Percentiles rank a stretch among this genome's conserved stretches.
Conservation (phyloP, 2,329 filamentous ascomycete species). For the Claviceps sorghi region DNA sequence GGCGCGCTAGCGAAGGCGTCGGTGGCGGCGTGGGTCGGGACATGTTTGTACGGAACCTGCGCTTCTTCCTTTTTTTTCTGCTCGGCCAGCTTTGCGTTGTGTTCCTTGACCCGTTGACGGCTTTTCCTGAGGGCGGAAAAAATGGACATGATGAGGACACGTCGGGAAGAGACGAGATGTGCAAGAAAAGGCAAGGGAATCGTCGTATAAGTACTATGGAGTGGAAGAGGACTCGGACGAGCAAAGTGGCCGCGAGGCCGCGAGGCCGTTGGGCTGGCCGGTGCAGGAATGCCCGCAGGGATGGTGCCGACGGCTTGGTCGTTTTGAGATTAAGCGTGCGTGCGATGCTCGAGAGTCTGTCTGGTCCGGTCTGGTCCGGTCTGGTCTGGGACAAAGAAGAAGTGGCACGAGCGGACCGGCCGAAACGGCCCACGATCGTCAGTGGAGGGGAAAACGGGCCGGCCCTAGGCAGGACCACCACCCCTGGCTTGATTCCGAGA, state of each 20-base stretch:
- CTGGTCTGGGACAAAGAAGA: not conserved
- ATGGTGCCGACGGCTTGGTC: not conserved
- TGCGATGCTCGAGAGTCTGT: too few relatives aligned
- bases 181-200: not conserved
- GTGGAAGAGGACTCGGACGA: not conserved
- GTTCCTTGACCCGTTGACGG: constrained; percentile 40
- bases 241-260: not conserved
- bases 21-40: constrained; percentile 45
- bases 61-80: constrained; percentile 27
- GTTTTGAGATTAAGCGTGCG: not conserved
- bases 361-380: not conserved
- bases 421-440: constrained; percentile 1
- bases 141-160: constrained; percentile 34
- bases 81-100: constrained; percentile 32
- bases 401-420: not conserved
- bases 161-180: not conserved
- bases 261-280: not conserved
- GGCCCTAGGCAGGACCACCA: constrained; percentile 2
- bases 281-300: not conserved
- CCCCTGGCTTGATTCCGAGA: not conserved
- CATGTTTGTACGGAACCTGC: constrained; percentile 37
- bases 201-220: not conserved
- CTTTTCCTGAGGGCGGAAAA: constrained; percentile 38
- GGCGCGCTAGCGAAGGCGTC: constrained; percentile 43
- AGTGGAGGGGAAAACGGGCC: not conserved